phyloP scores from a whole-genome alignment of 2,329 filamentous ascomycete genomes.

The Magnaporthiopsis rhizophila region DNA sequence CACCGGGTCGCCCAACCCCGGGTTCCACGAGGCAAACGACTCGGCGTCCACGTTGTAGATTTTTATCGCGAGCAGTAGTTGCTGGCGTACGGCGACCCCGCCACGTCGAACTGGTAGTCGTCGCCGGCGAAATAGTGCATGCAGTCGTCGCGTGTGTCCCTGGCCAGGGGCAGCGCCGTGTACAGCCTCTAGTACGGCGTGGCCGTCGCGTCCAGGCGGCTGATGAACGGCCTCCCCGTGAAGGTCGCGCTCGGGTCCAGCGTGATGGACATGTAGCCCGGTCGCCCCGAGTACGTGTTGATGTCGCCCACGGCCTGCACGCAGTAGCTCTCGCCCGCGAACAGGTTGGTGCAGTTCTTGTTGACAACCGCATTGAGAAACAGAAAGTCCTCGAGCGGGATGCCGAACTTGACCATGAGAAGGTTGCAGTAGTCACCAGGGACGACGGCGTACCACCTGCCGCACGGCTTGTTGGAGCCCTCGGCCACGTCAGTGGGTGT shows the following conservation, averaged over 20 bases:
- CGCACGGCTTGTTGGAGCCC: slow-evolving; percentile 1
- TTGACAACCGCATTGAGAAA: slow-evolving; percentile 1
- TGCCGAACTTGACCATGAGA: background rate
- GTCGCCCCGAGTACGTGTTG: slow-evolving; percentile 1
- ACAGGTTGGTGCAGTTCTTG: slow-evolving; percentile 4
- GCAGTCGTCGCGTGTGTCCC: background rate
- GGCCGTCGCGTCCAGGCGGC: background rate
- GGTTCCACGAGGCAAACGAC: background rate
- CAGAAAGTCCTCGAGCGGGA: background rate
- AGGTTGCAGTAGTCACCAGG: slow-evolving; percentile 1
- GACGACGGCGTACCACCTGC: background rate
- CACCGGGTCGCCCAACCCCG: background rate
- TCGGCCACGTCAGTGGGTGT: background rate
- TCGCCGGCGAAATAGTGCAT: background rate
- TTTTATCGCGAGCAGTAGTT: background rate
- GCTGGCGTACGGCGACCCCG: background rate
- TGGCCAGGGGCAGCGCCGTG: background rate
- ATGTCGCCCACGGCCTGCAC: slow-evolving; percentile 4
- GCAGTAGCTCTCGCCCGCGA: slow-evolving; percentile 1
- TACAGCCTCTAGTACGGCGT: background rate
- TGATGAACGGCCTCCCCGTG: background rate
- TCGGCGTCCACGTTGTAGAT: background rate
- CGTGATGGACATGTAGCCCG: background rate
- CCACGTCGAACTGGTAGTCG: background rate
- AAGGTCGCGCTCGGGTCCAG: background rate